Base-by-base conservation (phyloP, 1,284 basidiomycete genomes). In the Boletus smithii region DNA sequence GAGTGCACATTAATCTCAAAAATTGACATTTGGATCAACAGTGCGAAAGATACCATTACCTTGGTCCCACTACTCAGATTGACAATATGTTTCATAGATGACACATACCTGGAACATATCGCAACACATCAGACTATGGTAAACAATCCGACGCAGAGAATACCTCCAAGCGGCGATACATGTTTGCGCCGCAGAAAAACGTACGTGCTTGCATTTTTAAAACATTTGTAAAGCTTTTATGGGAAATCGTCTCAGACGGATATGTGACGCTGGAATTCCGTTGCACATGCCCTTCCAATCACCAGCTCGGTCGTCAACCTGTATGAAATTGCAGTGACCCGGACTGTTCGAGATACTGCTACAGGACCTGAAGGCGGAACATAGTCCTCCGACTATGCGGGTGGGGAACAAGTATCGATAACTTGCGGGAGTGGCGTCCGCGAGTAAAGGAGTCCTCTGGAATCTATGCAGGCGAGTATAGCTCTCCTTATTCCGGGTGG, bases 381-480 rank as follows among this genome's bases (percentile, higher is more conserved):
- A 4, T 9, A 6, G 31, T 10, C 31, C 6, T 14, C 16, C 24
- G 13, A 13, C 8, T 13, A 22, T 24, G 3, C 10, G 20, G 16
- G 1, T 22, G 9, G 29, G 24, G 9, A 4, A 20, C 17, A 37
- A 24, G n/a, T 7, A 26, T 16, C 27, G 17, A 26, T 17, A 29
- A 33, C 24, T n/a, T 38, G 39, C 5, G 0, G 14, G 24, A 36
- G 52, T 60, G 55, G 58, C 32, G 27, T 44, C 29, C 5, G 8
- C 36, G 10, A 38, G 14, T 34, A 34, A 14, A 18, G 11, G 17
- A 13, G 3, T 0, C 10, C 3, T 4, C n/a, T 2, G n/a, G 27
- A 16, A 35, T 30, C 14, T 36, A 20, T 29, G 23, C 9, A 58
- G 48, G 48, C 41, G 16, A 58, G 58, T n/a, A n/a, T n/a, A n/a